Evolutionary conservation across 192 early-diverging fungal species (phyloP).

Genomic region (Rhizoclosmatium sp.): DNA sequence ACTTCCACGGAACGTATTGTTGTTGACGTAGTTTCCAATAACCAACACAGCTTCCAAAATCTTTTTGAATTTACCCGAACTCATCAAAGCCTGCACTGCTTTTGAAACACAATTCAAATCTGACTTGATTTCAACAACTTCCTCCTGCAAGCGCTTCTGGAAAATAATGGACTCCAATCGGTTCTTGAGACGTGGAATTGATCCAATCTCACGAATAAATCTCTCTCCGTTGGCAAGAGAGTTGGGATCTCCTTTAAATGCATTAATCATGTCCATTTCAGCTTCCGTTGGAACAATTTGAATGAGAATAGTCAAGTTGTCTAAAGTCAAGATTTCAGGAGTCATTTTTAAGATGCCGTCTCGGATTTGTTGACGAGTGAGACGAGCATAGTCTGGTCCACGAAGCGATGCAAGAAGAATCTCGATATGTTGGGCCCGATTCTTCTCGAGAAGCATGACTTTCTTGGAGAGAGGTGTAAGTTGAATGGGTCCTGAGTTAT

Average conservation of each 20-base stretch:
- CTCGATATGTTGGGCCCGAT: constrained; percentile 48
- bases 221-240: constrained; percentile 54
- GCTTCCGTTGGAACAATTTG: constrained; percentile 50
- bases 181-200: constrained; percentile 47
- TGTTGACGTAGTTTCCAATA: constrained; percentile 63
- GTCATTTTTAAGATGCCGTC: constrained; percentile 51
- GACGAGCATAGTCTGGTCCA: constrained; percentile 17
- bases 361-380: constrained; percentile 44
- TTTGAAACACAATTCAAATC: constrained; percentile 47
- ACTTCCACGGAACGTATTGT: constrained; percentile 55
- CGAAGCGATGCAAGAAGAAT: constrained; percentile 30
- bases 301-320: constrained; percentile 41
- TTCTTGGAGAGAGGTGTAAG: background rate
- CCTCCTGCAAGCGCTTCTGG: constrained; percentile 49
- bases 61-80: constrained; percentile 36
- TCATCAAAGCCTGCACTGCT: constrained; percentile 47
- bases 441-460: constrained; percentile 48
- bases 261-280: constrained; percentile 51
- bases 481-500: background rate
- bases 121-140: constrained; percentile 52
- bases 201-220: constrained; percentile 50
- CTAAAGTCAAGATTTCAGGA: constrained; percentile 46
- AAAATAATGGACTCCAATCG: constrained; percentile 54
- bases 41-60: constrained; percentile 53
- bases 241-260: constrained; percentile 51